phyloP scores from a whole-genome alignment of 805 yeast species.

The Ogataea pilisensis region DNA sequence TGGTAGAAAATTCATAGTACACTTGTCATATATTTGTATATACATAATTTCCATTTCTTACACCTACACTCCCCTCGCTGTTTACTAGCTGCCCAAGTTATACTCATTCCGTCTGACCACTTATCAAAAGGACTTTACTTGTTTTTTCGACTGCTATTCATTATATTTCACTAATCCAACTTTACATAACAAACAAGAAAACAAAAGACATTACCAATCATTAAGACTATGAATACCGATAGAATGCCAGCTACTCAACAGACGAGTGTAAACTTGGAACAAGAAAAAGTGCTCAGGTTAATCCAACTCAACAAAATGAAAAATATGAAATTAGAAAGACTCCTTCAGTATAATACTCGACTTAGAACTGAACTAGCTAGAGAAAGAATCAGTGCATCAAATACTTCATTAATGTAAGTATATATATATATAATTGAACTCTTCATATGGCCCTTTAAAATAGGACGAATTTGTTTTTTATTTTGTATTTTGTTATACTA shows the following conservation, averaged over 20 bases:
- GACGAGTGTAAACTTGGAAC: conserved; percentile 15
- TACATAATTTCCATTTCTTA: too few relatives aligned
- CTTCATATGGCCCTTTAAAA: background rate
- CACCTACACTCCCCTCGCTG: too few relatives aligned
- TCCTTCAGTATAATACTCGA: conserved; percentile 51
- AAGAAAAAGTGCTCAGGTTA: conserved; percentile 21
- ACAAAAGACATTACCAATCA: too few relatives aligned
- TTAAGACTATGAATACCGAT: background rate
- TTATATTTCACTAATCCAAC: background rate
- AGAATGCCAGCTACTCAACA: conserved; percentile 1
- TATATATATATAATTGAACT: conserved; percentile 29
- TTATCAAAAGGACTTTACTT: too few relatives aligned
- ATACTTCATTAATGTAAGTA: conserved; percentile 43
- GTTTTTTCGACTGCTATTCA: too few relatives aligned
- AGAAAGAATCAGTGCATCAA: conserved; percentile 62
- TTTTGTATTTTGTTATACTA: too few relatives aligned
- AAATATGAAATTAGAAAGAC: conserved; percentile 55
- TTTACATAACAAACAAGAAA: too few relatives aligned
- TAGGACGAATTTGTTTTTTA: background rate
- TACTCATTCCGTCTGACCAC: too few relatives aligned
- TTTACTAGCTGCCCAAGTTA: too few relatives aligned
- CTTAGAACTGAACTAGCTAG: conserved; percentile 47
- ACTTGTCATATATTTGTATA: too few relatives aligned
- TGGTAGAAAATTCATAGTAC: too few relatives aligned
- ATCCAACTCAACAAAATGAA: conserved; percentile 40